Evolutionary conservation across 2,329 filamentous ascomycete genomes (phyloP), one percentile per base, ranked within the genome.

Genomic region (Xylariaceae sp.): DNA sequence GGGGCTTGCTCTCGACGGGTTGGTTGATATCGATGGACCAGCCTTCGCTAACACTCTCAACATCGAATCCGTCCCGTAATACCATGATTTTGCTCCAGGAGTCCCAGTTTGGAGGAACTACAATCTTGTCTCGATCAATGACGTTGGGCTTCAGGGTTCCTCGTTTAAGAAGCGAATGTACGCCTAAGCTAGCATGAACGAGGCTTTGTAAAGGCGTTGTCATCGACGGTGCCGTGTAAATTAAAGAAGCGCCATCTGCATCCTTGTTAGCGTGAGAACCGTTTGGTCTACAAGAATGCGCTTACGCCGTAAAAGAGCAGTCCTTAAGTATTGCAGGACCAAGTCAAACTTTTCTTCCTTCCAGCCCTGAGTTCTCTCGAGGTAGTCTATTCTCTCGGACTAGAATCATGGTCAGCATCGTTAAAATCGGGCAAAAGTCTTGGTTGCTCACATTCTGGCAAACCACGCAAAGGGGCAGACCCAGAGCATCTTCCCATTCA

Each of bases 21-120:
- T 83, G 81, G 69, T 92, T 86, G 54, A 94, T 88, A 65, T 96
- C 92, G 58, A 90, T 82, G 1, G 88, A 88, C 94, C 94, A 99
- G 53, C 87, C 89, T 60, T 86, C 83, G 68, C 90, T 94, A 49
- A 96, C 82, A 11, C 84, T 83, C 77, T 99, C 94, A 18, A 95
- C 90, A 66, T 97, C 91, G 68, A 97, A 97, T 0, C 88, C 90
- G 71, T 96, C 94, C 56, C 91, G 85, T 34, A 97, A 79, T 50
- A 97, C 91, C 48, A 93, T 84, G 61, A 99, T 97, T 76, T 97
- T 99, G 61, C 92, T 92, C 90, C 92, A 97, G 0, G 92, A 97
- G 74, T 99, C 94, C 94, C 94, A 99, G 73, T 97, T 97, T 13
- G 92, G 89, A 1, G 93, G 93, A 0, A 99, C 89, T 4, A 97